phyloP scores from a whole-genome alignment of 2,329 filamentous ascomycete species.

The Corynespora cassiicola region DNA sequence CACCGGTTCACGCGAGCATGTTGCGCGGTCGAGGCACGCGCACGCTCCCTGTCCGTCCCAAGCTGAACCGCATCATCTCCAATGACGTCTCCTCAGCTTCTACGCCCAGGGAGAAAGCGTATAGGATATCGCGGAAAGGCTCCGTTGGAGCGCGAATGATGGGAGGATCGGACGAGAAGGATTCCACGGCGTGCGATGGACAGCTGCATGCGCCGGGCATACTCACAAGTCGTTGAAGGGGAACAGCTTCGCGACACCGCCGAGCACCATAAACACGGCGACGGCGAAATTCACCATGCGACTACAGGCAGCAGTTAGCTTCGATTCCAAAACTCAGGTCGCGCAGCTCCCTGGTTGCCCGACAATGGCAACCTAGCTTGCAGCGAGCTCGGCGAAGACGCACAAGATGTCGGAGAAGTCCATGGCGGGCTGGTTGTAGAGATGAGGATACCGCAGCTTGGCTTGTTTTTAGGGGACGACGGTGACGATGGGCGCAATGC shows the following conservation, averaged over 20 bases:
- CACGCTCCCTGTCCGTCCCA: too few species aligned
- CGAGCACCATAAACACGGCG: conserved; percentile 85
- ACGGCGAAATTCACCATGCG: conserved; percentile 93
- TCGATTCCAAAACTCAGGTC: conserved; percentile 2
- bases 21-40: too few species aligned
- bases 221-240: conserved; percentile 48
- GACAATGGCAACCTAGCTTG: conserved; percentile 21
- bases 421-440: conserved; percentile 61
- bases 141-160: conserved; percentile 2
- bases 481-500: conserved; percentile 5
- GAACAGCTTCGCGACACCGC: conserved; percentile 79
- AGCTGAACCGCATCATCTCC: too few species aligned
- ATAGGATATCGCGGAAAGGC: too few species aligned
- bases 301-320: conserved; percentile 58
- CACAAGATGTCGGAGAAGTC: conserved; percentile 94
- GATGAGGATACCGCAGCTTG: conserved; percentile 43
- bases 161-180: too few species aligned
- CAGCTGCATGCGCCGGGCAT: conserved; percentile 37
- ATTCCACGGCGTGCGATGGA: not conserved
- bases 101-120: too few species aligned
- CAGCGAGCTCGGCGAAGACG: conserved; percentile 47
- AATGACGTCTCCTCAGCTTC: too few species aligned
- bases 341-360: conserved; percentile 1
- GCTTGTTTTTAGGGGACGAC: conserved; percentile 9
- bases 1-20: conserved; percentile 5